phyloP scores from a whole-genome alignment of 2,329 filamentous ascomycete species.

The Achaetomium macrosporum region DNA sequence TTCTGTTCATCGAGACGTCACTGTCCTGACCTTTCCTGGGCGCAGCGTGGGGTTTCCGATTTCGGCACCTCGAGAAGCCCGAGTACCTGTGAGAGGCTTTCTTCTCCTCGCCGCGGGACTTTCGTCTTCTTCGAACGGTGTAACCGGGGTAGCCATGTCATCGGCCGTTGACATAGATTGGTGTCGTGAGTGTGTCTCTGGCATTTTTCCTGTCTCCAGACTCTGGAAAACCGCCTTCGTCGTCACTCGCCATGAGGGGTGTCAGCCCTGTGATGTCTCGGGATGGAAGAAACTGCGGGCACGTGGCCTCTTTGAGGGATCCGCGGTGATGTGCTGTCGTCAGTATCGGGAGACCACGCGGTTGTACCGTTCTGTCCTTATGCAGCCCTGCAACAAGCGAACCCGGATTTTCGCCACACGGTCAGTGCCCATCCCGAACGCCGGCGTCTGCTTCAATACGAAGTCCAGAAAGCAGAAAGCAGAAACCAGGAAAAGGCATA shows the following conservation, averaged over 20 bases:
- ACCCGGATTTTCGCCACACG: constrained; percentile 44
- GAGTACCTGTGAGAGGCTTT: constrained; percentile 35
- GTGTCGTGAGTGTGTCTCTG: constrained; percentile 13
- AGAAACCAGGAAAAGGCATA: too few species aligned
- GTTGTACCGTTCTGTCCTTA: too few species aligned
- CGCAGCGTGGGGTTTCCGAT: too few species aligned
- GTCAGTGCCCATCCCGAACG: constrained; percentile 45
- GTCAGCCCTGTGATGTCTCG: constrained; percentile 27
- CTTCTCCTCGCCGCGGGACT: constrained; percentile 36
- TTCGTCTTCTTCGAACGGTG: constrained; percentile 66
- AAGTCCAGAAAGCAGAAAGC: constrained; percentile 93
- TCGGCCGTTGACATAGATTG: constrained; percentile 36
- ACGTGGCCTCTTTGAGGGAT: constrained; percentile 29
- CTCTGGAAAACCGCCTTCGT: constrained; percentile 35
- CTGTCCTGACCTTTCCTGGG: too few species aligned
- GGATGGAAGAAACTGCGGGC: constrained; percentile 57
- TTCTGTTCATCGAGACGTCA: too few species aligned
- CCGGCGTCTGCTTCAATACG: constrained; percentile 62
- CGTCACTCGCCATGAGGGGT: constrained; percentile 33
- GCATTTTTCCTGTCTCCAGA: constrained; percentile 7
- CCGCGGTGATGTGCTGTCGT: constrained; percentile 42
- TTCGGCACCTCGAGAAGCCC: too few species aligned
- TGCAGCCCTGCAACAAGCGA: constrained; percentile 27
- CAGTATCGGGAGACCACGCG: constrained; percentile 57
- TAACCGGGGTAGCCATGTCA: constrained; percentile 51